These are phyloP conservation scores for Phytophthora cryptogea DNA, from an alignment of 352 stramenopile genomes.

Conservation along the genomic window DNA sequence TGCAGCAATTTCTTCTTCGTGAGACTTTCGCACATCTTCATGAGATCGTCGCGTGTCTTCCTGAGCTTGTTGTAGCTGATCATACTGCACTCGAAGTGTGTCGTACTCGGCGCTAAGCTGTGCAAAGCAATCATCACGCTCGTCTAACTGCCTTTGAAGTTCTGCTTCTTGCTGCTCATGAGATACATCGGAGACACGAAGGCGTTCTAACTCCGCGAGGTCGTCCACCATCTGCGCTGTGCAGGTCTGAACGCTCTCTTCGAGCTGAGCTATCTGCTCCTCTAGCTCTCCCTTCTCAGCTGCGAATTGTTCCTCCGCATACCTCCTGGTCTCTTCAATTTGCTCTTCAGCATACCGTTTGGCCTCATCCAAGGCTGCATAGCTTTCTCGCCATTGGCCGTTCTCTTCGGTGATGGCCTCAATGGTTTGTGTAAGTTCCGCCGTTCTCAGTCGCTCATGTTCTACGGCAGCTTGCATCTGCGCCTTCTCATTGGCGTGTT, in stretches of 20 bases:
- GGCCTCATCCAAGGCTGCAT: conserved; percentile 53
- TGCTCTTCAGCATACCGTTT: conserved; percentile 57
- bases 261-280: conserved; percentile 51
- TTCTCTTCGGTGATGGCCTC: conserved; percentile 61
- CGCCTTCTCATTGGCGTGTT: conserved; percentile 76
- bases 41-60: conserved; percentile 19
- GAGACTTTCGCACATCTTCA: conserved; percentile 21
- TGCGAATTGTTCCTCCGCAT: conserved; percentile 23
- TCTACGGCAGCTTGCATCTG: conserved; percentile 79
- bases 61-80: conserved; percentile 36
- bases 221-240: conserved; percentile 53
- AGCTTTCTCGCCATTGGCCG: conserved; percentile 61
- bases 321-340: conserved; percentile 37
- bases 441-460: conserved; percentile 54
- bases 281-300: conserved; percentile 50
- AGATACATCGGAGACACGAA: conserved; percentile 34
- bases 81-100: conserved; percentile 37
- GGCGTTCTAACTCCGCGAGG: conserved; percentile 57
- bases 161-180: conserved; percentile 47
- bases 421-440: conserved; percentile 48
- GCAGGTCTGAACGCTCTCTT: conserved; percentile 57
- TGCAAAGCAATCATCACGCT: conserved; percentile 58
- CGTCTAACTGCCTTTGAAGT: conserved; percentile 56
- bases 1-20: conserved; percentile 28
- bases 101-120: conserved; percentile 66